Evolutionary conservation across 1,284 basidiomycete genomes (phyloP).

Genomic region (Moesziomyces antarcticus): DNA sequence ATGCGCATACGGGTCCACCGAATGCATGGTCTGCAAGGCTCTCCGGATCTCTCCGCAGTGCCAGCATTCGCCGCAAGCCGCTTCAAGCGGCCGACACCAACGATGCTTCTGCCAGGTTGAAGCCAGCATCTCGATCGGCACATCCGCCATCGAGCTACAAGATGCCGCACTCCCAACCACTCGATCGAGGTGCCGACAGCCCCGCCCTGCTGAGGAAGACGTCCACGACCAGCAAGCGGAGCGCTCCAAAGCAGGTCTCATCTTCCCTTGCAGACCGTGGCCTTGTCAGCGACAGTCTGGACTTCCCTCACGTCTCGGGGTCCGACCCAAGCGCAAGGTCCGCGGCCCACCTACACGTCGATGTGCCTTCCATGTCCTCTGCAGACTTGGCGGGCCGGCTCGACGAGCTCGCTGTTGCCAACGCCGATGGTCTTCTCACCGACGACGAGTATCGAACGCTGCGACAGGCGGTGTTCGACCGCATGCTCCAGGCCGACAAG

Average conservation of each 20-base stretch:
- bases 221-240: conserved; percentile 9
- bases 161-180: not conserved
- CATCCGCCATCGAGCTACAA: conserved; percentile 31
- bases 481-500: conserved; percentile 37
- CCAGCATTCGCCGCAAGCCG: conserved; percentile 1
- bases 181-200: not conserved
- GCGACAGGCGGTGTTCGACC: conserved; percentile 50
- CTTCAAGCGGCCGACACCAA: not conserved
- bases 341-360: conserved; percentile 1
- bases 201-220: conserved; percentile 17
- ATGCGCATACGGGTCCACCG: not conserved
- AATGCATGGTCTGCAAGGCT: conserved; percentile 16
- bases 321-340: not conserved
- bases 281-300: not conserved
- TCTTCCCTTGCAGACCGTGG: no score
- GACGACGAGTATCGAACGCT: conserved; percentile 57
- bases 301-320: not conserved
- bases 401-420: conserved; percentile 60
- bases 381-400: conserved; percentile 46
- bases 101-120: not conserved
- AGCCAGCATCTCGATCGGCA: conserved; percentile 1
- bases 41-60: conserved; percentile 4
- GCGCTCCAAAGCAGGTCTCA: not conserved
- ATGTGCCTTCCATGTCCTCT: conserved; percentile 34
- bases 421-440: conserved; percentile 55